Conservation (phyloP, 805 yeast species). For the Lipomyces spencermartinsiae region DNA sequence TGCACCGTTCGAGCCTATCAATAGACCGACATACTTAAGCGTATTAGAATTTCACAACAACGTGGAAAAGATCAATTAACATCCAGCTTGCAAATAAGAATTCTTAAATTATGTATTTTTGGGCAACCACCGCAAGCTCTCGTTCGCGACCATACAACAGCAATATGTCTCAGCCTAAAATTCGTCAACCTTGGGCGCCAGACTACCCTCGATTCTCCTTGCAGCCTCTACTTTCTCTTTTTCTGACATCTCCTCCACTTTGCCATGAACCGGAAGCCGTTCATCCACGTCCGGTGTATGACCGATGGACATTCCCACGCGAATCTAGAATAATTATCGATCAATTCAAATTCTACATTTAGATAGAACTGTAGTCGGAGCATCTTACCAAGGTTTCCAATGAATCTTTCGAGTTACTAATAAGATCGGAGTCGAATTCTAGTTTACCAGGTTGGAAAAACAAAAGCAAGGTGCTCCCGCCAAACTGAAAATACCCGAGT, state of each 20-base stretch:
- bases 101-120: neutral
- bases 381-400: conserved; percentile 78
- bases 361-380: neutral
- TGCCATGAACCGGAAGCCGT: neutral
- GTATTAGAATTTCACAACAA: too few species aligned
- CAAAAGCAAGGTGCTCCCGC: conserved; percentile 85
- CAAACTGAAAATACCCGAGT: conserved; percentile 93
- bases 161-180: neutral
- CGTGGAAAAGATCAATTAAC: neutral
- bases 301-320: conserved; percentile 91
- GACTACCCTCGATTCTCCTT: conserved; percentile 33
- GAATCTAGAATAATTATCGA: conserved; percentile 18
- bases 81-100: neutral
- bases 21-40: too few species aligned
- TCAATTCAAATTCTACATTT: neutral
- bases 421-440: conserved; percentile 74
- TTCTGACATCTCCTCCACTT: conserved; percentile 42
- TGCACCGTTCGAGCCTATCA: too few species aligned
- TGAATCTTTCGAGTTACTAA: conserved; percentile 67
- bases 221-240: conserved; percentile 32
- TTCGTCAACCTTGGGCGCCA: conserved; percentile 10
- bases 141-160: neutral
- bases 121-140: neutral
- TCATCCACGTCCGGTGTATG: conserved; percentile 59
- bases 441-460: conserved; percentile 57